Base-by-base conservation (phyloP, 177 flowering plant species). In the Vitis hybrid region DNA sequence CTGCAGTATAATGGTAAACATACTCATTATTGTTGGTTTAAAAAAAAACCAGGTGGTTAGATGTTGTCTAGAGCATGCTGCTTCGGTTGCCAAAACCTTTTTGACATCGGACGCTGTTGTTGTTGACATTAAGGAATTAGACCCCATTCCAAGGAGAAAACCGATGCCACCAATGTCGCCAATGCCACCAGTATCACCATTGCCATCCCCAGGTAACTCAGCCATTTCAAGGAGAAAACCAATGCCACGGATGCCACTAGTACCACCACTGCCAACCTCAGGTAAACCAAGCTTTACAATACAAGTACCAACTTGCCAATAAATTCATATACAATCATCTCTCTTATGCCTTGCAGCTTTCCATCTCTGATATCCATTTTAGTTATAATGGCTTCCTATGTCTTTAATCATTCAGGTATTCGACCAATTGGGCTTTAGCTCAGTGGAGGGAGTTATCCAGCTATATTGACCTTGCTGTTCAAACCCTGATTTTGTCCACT, bases 51-150 rank as follows among this genome's bases (percentile, higher is more conserved):
- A 91, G 97, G 97, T 92, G 19, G 92, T 92, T 51, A 80, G 97
- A 75, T 92, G 94, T 78, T 90, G 94, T 66, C 57, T 92, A 29
- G 92, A 90, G 78, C 82, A 92, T 81, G 88, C 97, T 22, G 92
- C 97, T 15, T 87, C 94, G 0, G 94, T 89, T 16, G 93, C 93
- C 48, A 87, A 83, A 74, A 84, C 87, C 51, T 90, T 92, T 74
- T 82, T 90, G 70, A 87, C 84, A 31, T 82, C 87, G 2, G 88
- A 88, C 72, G 87, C 90, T 16, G 90, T 90, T 33, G 88, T 92
- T 48, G 83, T 87, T 61, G 86, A 92, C 39, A 79, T 83, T 5
- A 80, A 84, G 72, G 90, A 85, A 61, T 48, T 59, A 11, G 55
- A 68, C 33, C 80, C 80, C 19, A 67, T 50, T 26, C 81, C 69